A percentile compares a stretch with the other conserved stretches of the same genome.
Conservation (phyloP, 2,329 filamentous ascomycete species). For the Lecanicillium sp. region DNA sequence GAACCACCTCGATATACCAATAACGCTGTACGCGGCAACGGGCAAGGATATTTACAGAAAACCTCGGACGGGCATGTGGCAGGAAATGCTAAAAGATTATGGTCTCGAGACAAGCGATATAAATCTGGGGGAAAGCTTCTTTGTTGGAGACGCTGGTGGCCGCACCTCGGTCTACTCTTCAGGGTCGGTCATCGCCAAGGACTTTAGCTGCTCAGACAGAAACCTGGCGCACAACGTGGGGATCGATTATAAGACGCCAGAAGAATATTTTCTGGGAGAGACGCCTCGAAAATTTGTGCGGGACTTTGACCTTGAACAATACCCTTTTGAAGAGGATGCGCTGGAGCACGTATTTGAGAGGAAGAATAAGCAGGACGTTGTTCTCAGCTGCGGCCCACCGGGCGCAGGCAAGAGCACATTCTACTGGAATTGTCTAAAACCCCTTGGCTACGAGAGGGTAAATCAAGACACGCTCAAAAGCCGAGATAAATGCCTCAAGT, state of each 20-base stretch:
- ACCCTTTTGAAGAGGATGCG: constrained; percentile 33
- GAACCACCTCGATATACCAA: constrained; percentile 63
- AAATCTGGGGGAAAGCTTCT: constrained; percentile 67
- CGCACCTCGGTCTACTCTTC: constrained; percentile 34
- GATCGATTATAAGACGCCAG: constrained; percentile 75
- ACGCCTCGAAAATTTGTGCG: constrained; percentile 57
- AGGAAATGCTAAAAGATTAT: constrained; percentile 50
- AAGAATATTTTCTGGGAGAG: constrained; percentile 80
- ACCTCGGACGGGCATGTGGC: constrained; percentile 86
- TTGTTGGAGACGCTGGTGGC: constrained; percentile 80
- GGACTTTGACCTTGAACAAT: constrained; percentile 61
- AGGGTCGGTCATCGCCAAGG: constrained; percentile 31
- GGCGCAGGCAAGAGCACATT: constrained; percentile 90
- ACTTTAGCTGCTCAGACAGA: constrained; percentile 61
- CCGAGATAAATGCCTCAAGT: constrained; percentile 62
- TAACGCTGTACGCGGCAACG: constrained; percentile 80
- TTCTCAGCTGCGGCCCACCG: constrained; percentile 83
- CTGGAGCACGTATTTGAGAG: constrained; percentile 44
- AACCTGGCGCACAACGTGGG: constrained; percentile 83
- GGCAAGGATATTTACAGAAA: constrained; percentile 77
- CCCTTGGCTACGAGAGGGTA: constrained; percentile 72
- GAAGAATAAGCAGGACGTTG: constrained; percentile 60
- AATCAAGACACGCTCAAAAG: constrained; percentile 88
- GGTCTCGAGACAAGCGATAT: constrained; percentile 49
- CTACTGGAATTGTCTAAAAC: constrained; percentile 70